phyloP scores from a whole-genome alignment of 78 protist genomes.

The Protostelium mycophagum region DNA sequence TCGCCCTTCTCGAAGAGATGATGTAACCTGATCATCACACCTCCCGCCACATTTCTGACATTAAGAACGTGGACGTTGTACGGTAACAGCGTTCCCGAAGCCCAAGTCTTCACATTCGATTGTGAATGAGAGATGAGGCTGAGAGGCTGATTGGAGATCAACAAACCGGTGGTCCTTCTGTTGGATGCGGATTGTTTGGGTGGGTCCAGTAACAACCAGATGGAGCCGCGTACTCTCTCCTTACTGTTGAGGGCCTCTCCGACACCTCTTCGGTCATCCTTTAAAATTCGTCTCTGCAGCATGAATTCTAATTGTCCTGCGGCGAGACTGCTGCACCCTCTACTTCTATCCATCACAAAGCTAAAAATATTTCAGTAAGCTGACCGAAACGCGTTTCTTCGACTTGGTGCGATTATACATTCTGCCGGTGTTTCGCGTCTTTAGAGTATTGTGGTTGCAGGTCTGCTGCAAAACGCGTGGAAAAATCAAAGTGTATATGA shows the following conservation, averaged over 20 bases:
- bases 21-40: not conserved
- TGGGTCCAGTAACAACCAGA: not conserved
- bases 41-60: not conserved
- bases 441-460: too few species aligned
- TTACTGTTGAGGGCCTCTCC: constrained; percentile 80
- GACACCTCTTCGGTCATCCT: constrained; percentile 87
- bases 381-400: not conserved
- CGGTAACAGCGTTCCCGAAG: not conserved
- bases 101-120: not conserved
- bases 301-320: constrained; percentile 77
- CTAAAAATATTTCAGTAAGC: constrained; percentile 4
- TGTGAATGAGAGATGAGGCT: not conserved
- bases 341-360: constrained; percentile 49
- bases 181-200: not conserved
- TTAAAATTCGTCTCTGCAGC: constrained; percentile 73
- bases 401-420: not conserved
- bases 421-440: too few species aligned
- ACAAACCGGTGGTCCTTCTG: not conserved
- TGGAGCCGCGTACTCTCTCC: not conserved
- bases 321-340: constrained; percentile 35
- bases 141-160: not conserved
- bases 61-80: not conserved
- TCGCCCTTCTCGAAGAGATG: not conserved
- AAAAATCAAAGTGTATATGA: too few species aligned
- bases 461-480: too few species aligned